Evolutionary conservation across 805 yeast genomes (phyloP).

Genomic region (Maudiozyma pseudohumilis): DNA sequence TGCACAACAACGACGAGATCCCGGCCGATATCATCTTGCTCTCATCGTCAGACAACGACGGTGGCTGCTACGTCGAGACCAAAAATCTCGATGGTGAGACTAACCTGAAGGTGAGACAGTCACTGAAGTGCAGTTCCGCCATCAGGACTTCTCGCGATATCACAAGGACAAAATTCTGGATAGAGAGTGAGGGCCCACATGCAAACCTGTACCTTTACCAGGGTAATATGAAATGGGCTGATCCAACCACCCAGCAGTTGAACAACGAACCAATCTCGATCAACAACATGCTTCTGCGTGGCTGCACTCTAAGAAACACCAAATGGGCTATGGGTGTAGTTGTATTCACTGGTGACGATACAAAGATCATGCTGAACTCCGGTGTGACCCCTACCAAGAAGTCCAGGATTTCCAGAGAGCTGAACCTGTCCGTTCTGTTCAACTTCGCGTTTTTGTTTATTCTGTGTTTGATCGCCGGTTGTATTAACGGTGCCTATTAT

Average conservation of each 20-base stretch:
- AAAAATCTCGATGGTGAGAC: constrained; percentile 79
- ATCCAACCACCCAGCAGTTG: constrained; percentile 15
- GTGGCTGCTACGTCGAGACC: constrained; percentile 68
- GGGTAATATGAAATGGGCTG: constrained; percentile 53
- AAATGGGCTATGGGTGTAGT: constrained; percentile 78
- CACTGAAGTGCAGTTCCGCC: constrained; percentile 50
- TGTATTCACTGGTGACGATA: constrained; percentile 66
- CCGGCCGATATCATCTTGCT: constrained; percentile 67
- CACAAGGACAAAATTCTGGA: constrained; percentile 45
- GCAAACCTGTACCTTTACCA: constrained; percentile 67
- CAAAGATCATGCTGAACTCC: constrained; percentile 73
- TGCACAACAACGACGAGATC: constrained; percentile 65
- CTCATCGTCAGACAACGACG: constrained; percentile 58
- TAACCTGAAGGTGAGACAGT: constrained; percentile 65
- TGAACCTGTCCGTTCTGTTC: constrained; percentile 58
- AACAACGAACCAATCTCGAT: constrained; percentile 57
- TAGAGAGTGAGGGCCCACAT: constrained; percentile 82
- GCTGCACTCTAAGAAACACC: constrained; percentile 70
- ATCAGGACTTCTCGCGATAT: constrained; percentile 42
- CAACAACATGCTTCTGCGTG: constrained; percentile 62
- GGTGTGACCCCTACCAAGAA: constrained; percentile 76
- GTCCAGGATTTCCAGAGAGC: constrained; percentile 63
- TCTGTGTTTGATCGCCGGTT: constrained; percentile 60
- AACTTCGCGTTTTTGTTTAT: constrained; percentile 57
- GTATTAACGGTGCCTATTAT: constrained; percentile 64